These are phyloP conservation scores for Salvia miltiorrhiza DNA, from an alignment of 257 asterid species.

Conservation along the genomic window DNA sequence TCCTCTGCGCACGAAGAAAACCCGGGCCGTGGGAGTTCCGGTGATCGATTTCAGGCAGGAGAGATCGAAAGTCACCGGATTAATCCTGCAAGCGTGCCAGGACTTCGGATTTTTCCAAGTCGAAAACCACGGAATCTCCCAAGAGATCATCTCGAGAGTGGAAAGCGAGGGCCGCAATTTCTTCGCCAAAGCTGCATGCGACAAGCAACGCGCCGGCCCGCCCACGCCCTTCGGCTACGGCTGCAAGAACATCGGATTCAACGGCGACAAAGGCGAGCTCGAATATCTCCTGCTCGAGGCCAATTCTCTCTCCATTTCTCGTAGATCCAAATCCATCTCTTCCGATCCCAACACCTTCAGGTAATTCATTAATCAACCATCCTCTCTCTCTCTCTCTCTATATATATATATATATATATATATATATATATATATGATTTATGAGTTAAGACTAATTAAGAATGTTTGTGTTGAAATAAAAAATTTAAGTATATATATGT, in stretches of 20 bases:
- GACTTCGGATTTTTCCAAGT: slow-evolving; percentile 68
- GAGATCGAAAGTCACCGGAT: slow-evolving; percentile 26
- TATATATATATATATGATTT: no score
- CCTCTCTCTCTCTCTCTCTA: no score
- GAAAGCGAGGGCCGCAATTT: slow-evolving; percentile 45
- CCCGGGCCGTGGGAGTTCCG: slow-evolving; percentile 43
- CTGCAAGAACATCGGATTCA: slow-evolving; percentile 62
- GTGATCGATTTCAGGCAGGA: slow-evolving; percentile 47
- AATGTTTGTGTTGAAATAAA: not conserved
- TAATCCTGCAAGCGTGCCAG: slow-evolving; percentile 54
- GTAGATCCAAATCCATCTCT: slow-evolving; percentile 42
- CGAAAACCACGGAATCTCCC: slow-evolving; percentile 54
- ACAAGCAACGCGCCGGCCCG: slow-evolving; percentile 52
- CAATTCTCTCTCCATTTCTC: slow-evolving; percentile 32
- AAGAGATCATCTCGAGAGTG: slow-evolving; percentile 34
- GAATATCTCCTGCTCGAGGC: slow-evolving; percentile 63
- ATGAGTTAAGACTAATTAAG: not conserved
- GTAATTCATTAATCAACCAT: slow-evolving; percentile 39
- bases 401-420: no score
- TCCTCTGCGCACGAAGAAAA: slow-evolving; percentile 34
- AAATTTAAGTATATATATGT: no score
- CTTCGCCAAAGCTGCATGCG: slow-evolving; percentile 43
- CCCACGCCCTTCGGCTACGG: slow-evolving; percentile 75
- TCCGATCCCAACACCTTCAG: slow-evolving; percentile 46
- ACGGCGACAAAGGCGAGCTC: slow-evolving; percentile 79